Conservation (phyloP, 257 asterid species). For the Gentiana straminea region DNA sequence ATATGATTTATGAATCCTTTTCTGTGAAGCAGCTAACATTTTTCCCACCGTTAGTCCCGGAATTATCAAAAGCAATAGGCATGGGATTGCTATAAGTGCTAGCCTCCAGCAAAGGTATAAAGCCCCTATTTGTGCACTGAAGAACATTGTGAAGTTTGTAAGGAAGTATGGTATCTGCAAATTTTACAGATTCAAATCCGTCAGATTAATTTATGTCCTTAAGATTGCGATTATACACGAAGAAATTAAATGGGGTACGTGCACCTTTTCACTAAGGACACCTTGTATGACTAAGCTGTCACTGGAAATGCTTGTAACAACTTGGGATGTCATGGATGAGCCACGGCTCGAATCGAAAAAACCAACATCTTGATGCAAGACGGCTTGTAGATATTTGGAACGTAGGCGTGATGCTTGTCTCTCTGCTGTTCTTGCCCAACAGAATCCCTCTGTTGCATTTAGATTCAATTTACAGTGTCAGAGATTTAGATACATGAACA, state of each 20-base stretch:
- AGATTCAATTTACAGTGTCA: background rate
- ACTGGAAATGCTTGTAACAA: constrained; percentile 11
- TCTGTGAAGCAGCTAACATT: constrained; percentile 3
- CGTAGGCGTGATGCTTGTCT: constrained; percentile 13
- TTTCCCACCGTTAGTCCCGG: constrained; percentile 11
- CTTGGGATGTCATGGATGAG: constrained; percentile 15
- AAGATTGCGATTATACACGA: background rate
- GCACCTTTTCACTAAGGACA: constrained; percentile 8
- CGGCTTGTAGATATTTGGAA: constrained; percentile 12
- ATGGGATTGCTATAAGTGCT: constrained; percentile 11
- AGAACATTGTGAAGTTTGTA: constrained; percentile 6
- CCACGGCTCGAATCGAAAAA: constrained; percentile 5
- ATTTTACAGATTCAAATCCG: background rate
- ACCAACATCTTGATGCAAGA: constrained; percentile 12
- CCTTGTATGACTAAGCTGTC: constrained; percentile 12
- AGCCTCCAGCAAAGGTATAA: constrained; percentile 14
- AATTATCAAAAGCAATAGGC: constrained; percentile 4
- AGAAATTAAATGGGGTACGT: background rate
- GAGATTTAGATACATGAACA: background rate
- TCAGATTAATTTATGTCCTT: no score
- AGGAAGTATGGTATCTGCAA: constrained; percentile 18
- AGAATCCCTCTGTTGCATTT: constrained; percentile 9
- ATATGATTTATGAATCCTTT: constrained; percentile 8
- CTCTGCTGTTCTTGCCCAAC: constrained; percentile 18
- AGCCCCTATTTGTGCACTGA: constrained; percentile 9